Evolutionary conservation across 73 alveolate genomes (phyloP), one percentile per base, ranked within the genome.

Genomic region (Halteria grandinella): DNA sequence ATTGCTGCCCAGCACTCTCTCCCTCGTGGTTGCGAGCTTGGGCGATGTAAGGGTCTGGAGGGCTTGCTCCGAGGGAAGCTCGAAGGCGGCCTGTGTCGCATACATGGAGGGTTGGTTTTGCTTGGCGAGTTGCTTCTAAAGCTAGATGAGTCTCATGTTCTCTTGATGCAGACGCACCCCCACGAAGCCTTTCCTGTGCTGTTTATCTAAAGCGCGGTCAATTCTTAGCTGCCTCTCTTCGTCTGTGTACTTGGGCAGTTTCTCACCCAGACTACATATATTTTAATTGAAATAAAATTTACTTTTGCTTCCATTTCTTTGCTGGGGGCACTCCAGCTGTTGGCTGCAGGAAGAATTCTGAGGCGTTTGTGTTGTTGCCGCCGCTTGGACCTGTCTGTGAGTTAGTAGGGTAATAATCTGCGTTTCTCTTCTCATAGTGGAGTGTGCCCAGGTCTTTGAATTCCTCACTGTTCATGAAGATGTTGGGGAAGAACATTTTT

Each of bases 361-460:
- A n/a, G n/a, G n/a, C n/a, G n/a, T n/a, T n/a, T n/a, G n/a, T n/a
- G n/a, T n/a, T n/a, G n/a, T n/a, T n/a, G n/a, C n/a, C n/a, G n/a
- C n/a, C n/a, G n/a, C n/a, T n/a, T n/a, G n/a, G n/a, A n/a, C n/a
- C n/a, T n/a, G n/a, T n/a, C n/a, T n/a, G n/a, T n/a, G n/a, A n/a
- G n/a, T n/a, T n/a, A n/a, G 45, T 2, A 5, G 80, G 80, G 31
- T 44, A 66, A 31, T 66, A 66, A 17, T 44, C 66, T 1, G 47
- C 15, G 15, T 66, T 41, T 47, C 80, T 66, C 11, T 66, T 51
- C 37, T 66, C 80, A 11, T 25, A 15, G 47, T 66, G 80, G 23
- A 66, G 53, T 21, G 80, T 66, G 28, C 80, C 80, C 51, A 66
- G 51, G 18, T 66, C 80, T 25, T 66, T 66, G 21, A 66, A 66